Percentiles rank a stretch among this genome's conserved stretches.
phyloP scores from a whole-genome alignment of 2,329 filamentous ascomycete species.

The Delphinella strobiligena region DNA sequence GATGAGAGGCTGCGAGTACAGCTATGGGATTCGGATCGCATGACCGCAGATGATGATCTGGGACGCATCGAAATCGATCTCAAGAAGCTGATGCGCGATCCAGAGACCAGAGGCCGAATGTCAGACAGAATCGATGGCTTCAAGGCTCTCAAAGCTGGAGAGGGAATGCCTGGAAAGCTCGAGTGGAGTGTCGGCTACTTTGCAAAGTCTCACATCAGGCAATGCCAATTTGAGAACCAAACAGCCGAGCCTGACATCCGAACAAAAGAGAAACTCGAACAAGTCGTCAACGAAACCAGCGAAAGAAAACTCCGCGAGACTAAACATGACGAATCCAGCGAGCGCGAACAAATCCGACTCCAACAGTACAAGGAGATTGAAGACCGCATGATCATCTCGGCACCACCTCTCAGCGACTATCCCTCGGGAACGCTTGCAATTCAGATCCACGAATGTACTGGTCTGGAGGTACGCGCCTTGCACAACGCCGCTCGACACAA shows the following conservation, averaged over 20 bases:
- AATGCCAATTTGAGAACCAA: slow-evolving; percentile 50
- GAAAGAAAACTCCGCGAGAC: slow-evolving; percentile 56
- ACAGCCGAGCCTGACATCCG: slow-evolving; percentile 46
- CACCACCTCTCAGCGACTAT: slow-evolving; percentile 50
- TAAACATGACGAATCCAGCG: slow-evolving; percentile 42
- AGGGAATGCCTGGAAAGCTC: slow-evolving; percentile 57
- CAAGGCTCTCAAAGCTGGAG: slow-evolving; percentile 49
- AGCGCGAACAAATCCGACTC: slow-evolving; percentile 54
- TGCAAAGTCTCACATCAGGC: slow-evolving; percentile 51
- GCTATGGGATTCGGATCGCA: slow-evolving; percentile 64
- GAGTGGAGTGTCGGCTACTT: slow-evolving; percentile 63
- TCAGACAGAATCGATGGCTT: slow-evolving; percentile 54
- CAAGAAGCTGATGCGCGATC: slow-evolving; percentile 49
- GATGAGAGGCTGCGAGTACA: slow-evolving; percentile 57
- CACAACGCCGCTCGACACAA: slow-evolving; percentile 42
- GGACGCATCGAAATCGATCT: slow-evolving; percentile 60
- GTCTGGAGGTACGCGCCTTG: slow-evolving; percentile 48
- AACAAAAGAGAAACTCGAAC: slow-evolving; percentile 45
- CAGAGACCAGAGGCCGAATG: slow-evolving; percentile 49
- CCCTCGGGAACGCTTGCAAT: slow-evolving; percentile 57
- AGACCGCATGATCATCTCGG: slow-evolving; percentile 55
- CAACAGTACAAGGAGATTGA: slow-evolving; percentile 49
- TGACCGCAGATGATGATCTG: slow-evolving; percentile 61
- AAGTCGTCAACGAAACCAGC: slow-evolving; percentile 42
- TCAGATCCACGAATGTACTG: slow-evolving; percentile 62